Evolutionary conservation across 139 green algal species (phyloP).

Genomic region (Dunaliella sp.): DNA sequence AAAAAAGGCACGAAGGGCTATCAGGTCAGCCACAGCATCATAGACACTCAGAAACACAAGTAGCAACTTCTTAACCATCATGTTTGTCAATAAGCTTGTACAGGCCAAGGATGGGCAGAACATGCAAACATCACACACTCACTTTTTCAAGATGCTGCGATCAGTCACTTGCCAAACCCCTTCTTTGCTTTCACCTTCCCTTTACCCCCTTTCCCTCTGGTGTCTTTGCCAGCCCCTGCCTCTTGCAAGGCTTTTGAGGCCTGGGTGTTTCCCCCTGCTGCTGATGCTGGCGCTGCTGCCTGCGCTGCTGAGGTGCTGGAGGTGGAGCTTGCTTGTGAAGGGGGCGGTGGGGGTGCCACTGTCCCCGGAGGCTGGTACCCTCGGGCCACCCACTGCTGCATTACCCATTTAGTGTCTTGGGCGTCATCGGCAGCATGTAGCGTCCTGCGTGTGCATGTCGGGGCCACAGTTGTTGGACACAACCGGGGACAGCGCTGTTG

Average conservation of each 20-base stretch:
- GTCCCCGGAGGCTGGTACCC: conserved; percentile 24
- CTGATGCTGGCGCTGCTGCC: background rate
- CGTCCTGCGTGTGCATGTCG: no score
- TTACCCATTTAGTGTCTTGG: conserved; percentile 66
- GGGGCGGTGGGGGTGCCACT: background rate
- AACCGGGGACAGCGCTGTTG: no score
- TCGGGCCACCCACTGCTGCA: conserved; percentile 69
- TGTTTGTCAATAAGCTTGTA: no score
- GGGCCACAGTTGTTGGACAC: no score
- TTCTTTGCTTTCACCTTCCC: background rate
- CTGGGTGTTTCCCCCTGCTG: no score
- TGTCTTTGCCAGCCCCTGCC: background rate
- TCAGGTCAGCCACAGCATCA: no score
- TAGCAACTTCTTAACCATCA: no score
- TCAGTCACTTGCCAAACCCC: background rate
- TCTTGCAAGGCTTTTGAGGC: no score
- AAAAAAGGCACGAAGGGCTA: no score
- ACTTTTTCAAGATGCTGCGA: no score
- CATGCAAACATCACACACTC: background rate
- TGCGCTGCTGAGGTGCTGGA: background rate
- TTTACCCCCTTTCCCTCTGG: background rate
- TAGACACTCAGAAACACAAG: no score
- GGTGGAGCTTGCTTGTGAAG: background rate
- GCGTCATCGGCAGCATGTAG: conserved; percentile 74
- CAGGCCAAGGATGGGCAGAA: no score